Conservation (phyloP, 2,329 filamentous ascomycete species). For the Cordyceps fumosorosea region DNA sequence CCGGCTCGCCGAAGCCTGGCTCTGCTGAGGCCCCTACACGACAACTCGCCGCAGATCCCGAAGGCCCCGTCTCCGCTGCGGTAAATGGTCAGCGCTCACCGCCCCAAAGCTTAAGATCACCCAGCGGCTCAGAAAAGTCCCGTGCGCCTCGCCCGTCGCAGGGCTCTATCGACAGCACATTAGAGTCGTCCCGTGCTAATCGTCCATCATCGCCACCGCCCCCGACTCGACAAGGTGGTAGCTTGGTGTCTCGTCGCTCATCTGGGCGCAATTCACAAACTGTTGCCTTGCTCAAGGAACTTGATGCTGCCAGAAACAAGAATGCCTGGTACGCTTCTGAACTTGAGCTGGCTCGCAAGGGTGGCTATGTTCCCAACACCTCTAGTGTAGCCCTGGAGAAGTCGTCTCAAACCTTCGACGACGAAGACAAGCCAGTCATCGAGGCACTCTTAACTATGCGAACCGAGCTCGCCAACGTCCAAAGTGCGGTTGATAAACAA, state of each 20-base stretch:
- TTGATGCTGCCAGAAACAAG: constrained; percentile 75
- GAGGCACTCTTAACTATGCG: constrained; percentile 92
- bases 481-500: constrained; percentile 83
- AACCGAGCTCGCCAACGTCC: constrained; percentile 80
- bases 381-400: constrained; percentile 71
- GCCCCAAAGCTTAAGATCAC: constrained; percentile 38
- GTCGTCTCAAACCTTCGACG: constrained; percentile 71
- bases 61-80: not conserved
- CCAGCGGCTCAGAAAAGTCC: constrained; percentile 23
- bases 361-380: constrained; percentile 72
- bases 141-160: constrained; percentile 39
- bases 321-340: constrained; percentile 98
- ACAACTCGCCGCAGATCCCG: constrained; percentile 2
- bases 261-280: constrained; percentile 59
- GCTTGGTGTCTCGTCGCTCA: constrained; percentile 53
- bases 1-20: constrained; percentile 7
- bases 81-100: constrained; percentile 56
- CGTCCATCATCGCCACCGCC: constrained; percentile 54
- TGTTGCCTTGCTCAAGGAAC: constrained; percentile 73
- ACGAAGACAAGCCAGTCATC: constrained; percentile 86
- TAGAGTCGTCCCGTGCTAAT: constrained; percentile 43
- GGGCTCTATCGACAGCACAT: constrained; percentile 61
- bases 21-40: not conserved
- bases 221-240: constrained; percentile 49
- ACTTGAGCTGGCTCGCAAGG: constrained; percentile 81